Base-by-base conservation (phyloP, 768 basidiomycete genomes). In the Hypholoma sublateritium region DNA sequence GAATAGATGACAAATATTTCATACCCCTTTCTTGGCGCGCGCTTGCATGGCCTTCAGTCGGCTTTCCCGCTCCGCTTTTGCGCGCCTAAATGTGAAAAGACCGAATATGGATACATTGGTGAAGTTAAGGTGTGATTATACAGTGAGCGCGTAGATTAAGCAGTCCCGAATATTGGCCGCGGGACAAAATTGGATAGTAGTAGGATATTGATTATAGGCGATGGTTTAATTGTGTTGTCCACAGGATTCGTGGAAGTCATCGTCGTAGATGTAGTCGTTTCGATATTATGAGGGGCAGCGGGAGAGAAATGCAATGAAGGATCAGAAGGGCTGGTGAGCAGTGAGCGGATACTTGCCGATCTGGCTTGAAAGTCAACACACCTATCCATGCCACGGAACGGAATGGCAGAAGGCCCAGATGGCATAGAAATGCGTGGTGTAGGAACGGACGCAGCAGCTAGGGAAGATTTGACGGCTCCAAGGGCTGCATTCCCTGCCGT, bases 21-120 rank as follows among this genome's bases (percentile, higher is more conserved):
- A 64, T 71, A 91, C 84, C 61, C 91, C 91, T 72, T 88, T 93
- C 80, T 80, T 80, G 5, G 85, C 88, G 39, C 91, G 82, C 56
- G 80, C 86, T 67, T 81, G 75, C 84, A 93, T 84, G 2, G 86
- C 89, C 69, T 80, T 85, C 58, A 82, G 69, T 66, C 78, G 77
- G 62, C 89, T 91, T 66, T 86, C 86, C 65, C 81, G 78, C 71
- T 93, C 91, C 12, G 85, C 86, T 72, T 77, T 86, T 41, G 89
- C 88, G 19, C 89, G 88, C 62, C 89, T 91, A 66, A 65, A 53
- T 48, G 65, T 62, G 58, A 64, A 59, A 70, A 70, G 68, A 57
- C 67, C 43, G 53, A 32, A 16, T 67, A 51, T 62, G 64, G 57
- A 56, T 60, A 66, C 62, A 67, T 54, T 55, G 36, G 53, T 13